Evolutionary conservation across 208 protist species (phyloP), one percentile per base, ranked within the genome.

Genomic region (Leishmania major): DNA sequence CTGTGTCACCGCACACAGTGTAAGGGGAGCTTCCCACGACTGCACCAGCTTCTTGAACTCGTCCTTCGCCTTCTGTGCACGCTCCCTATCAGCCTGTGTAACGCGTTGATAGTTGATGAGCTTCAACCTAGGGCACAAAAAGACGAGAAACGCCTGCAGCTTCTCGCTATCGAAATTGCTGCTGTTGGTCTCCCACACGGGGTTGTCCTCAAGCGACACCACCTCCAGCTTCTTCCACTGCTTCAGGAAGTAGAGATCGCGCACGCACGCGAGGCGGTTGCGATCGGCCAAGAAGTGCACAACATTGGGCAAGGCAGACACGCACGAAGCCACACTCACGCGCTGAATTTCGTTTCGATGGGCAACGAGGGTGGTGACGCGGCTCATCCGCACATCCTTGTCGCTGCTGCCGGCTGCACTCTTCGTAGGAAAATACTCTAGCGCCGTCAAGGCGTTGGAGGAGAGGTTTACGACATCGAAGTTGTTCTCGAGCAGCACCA

Each of bases 401-500:
- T 51, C 83, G 43, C 62, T 45, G 11, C 28, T 74, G 47, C 43
- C 70, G 28, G 28, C 22, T 7, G 64, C 71, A 15, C 37, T 79
- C 49, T 57, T 77, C 13, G 69, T 76, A 8, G 93, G 95, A 72
- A 97, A 96, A 81, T 96, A 96, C 79, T 96, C 92, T 22, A 97
- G 72, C 40, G 87, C 81, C 28, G 92, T 90, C 75, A 97, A 79
- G 8, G 91, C 90, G 69, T 97, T 97, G 40, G 90, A 89, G 22
- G 92, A 92, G 22, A 97, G 83, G 74, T 97, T 96, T n/a, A 97
- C 47, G 10, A 95, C 92, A 82, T 97, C 95, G 86, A 97, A 97
- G 62, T 78, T 88, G 80, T 97, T 87, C 37, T 94, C 86, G 7
- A 97, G 81, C 15, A 92, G 80, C 35, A 92, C 70, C 31, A 97